Evolutionary conservation across 23 red algal species (phyloP).

Genomic region (Chondrus crispus): DNA sequence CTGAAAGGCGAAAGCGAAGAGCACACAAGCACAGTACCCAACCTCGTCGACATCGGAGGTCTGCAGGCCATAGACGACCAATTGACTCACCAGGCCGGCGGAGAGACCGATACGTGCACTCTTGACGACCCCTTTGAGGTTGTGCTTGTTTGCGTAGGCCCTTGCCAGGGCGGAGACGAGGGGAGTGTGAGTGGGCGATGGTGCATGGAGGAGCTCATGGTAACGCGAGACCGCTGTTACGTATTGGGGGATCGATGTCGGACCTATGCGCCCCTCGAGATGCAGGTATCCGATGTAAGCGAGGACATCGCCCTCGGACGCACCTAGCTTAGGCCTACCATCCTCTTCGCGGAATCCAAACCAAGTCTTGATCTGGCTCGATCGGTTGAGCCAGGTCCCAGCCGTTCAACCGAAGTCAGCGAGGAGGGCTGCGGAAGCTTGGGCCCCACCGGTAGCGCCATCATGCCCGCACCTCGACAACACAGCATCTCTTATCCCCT

Average conservation of each 20-base stretch:
- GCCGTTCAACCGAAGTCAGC: background rate
- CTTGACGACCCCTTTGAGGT: background rate
- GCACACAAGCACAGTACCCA: background rate
- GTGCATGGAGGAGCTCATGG: background rate
- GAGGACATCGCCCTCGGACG: background rate
- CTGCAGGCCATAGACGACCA: background rate
- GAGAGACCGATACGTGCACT: background rate
- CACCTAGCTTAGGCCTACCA: background rate
- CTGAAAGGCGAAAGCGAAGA: background rate
- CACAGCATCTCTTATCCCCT: background rate
- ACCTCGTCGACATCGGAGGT: background rate
- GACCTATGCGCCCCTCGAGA: background rate
- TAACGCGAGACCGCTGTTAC: conserved; percentile 1
- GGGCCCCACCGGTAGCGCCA: background rate
- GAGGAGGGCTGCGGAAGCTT: background rate
- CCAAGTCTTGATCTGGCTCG: background rate
- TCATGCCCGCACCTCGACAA: background rate
- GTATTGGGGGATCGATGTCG: background rate
- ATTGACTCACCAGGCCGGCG: background rate
- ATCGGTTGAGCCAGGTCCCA: background rate
- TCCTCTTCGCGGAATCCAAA: background rate
- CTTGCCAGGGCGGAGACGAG: background rate
- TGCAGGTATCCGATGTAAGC: conserved; percentile 10
- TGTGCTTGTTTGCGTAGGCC: background rate
- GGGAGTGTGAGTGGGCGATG: background rate